Evolutionary conservation across 306 rosid genomes (phyloP).

Genomic region (Erythrophleum fordii): DNA sequence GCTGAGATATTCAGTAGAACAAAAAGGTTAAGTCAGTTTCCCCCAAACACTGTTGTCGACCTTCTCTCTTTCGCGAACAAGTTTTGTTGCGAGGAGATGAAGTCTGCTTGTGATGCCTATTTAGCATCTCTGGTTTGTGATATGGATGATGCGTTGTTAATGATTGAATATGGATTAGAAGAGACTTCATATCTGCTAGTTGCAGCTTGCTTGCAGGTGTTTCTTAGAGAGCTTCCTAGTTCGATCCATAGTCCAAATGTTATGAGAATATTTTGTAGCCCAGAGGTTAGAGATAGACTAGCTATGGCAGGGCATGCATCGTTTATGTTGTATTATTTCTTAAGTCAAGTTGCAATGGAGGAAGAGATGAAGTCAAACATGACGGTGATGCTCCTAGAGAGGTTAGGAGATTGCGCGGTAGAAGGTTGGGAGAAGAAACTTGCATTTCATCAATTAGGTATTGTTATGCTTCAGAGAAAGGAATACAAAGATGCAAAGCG

Average conservation of each 20-base stretch:
- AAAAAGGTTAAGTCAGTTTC: slow-evolving; percentile 50
- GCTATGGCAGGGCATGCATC: slow-evolving; percentile 66
- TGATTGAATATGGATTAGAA: slow-evolving; percentile 79
- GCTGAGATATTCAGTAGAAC: slow-evolving; percentile 78
- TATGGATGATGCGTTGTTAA: slow-evolving; percentile 61
- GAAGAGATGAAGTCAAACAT: slow-evolving; percentile 82
- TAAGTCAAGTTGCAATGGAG: slow-evolving; percentile 86
- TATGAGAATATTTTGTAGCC: slow-evolving; percentile 65
- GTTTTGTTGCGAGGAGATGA: slow-evolving; percentile 90
- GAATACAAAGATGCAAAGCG: slow-evolving; percentile 79
- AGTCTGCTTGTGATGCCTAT: slow-evolving; percentile 67
- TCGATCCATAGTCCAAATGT: slow-evolving; percentile 55
- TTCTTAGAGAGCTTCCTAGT: slow-evolving; percentile 77
- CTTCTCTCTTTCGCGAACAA: slow-evolving; percentile 65
- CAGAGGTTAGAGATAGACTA: slow-evolving; percentile 75
- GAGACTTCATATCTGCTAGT: slow-evolving; percentile 74
- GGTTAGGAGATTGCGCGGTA: slow-evolving; percentile 71
- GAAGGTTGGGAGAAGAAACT: slow-evolving; percentile 81
- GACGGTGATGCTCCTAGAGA: slow-evolving; percentile 84
- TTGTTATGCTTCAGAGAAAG: slow-evolving; percentile 80
- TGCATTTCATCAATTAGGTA: slow-evolving; percentile 82
- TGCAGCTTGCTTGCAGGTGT: slow-evolving; percentile 89
- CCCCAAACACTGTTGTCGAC: slow-evolving; percentile 62
- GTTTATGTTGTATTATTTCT: slow-evolving; percentile 71
- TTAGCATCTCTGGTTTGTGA: slow-evolving; percentile 74